Evolutionary conservation across 768 basidiomycete species (phyloP).

Genomic region (Auriscalpium orientale): DNA sequence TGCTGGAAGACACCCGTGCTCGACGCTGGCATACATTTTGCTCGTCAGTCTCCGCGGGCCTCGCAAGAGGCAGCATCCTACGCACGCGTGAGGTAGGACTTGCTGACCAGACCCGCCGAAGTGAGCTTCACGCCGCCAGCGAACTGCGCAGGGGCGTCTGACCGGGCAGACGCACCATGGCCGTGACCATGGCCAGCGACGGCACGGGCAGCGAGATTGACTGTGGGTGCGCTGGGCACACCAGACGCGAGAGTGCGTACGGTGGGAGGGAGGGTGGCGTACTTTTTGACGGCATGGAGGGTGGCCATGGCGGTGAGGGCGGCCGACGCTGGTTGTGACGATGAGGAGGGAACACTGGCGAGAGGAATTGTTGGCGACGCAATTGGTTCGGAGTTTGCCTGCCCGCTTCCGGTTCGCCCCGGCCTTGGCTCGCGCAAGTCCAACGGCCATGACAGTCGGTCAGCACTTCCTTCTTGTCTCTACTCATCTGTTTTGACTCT

Average conservation of each 20-base stretch:
- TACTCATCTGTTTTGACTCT: too few species aligned
- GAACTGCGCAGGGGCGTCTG: slow-evolving; percentile 59
- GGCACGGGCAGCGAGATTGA: slow-evolving; percentile 68
- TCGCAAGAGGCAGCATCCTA: slow-evolving; percentile 1
- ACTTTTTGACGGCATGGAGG: slow-evolving; percentile 72
- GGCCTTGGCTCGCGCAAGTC: slow-evolving; percentile 16
- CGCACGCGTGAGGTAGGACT: slow-evolving; percentile 58
- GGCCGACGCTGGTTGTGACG: neutral
- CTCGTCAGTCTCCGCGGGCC: neutral
- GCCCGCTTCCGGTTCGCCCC: slow-evolving; percentile 35
- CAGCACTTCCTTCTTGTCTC: neutral
- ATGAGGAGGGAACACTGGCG: neutral
- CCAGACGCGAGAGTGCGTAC: slow-evolving; percentile 74
- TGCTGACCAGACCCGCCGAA: slow-evolving; percentile 52
- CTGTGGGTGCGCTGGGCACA: slow-evolving; percentile 64
- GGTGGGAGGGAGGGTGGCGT: slow-evolving; percentile 75
- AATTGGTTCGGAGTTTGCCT: slow-evolving; percentile 3
- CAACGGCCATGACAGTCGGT: neutral
- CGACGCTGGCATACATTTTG: slow-evolving; percentile 32
- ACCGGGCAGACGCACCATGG: slow-evolving; percentile 46
- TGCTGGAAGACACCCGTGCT: slow-evolving; percentile 50
- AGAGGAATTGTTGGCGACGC: neutral
- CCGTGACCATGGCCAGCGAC: slow-evolving; percentile 49
- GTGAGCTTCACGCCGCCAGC: slow-evolving; percentile 40
- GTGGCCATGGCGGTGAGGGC: slow-evolving; percentile 48